These are phyloP conservation scores for Chalara sp. DNA, from an alignment of 2,329 filamentous ascomycete species.

Conservation along the genomic window DNA sequence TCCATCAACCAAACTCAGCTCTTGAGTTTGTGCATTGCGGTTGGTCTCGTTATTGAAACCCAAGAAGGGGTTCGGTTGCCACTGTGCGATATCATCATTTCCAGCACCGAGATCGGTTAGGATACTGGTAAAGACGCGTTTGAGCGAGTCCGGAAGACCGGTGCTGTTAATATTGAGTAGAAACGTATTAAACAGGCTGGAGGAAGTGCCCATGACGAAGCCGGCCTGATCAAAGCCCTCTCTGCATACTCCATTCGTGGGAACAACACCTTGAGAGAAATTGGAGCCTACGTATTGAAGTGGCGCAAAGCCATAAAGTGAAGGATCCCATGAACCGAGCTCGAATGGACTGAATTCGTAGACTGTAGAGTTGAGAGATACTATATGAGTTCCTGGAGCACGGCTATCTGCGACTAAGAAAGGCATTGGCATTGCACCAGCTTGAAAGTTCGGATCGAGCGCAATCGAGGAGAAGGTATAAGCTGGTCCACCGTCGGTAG, in stretches of 20 bases:
- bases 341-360: conserved; percentile 77
- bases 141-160: conserved; percentile 39
- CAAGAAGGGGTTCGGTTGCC: conserved; percentile 70
- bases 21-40: conserved; percentile 41
- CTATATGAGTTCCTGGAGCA: conserved; percentile 49
- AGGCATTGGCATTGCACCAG: conserved; percentile 62
- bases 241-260: conserved; percentile 54
- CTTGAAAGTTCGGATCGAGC: conserved; percentile 51
- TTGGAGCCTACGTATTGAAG: conserved; percentile 66
- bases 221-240: conserved; percentile 77
- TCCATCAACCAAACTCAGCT: conserved; percentile 70
- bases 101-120: conserved; percentile 47
- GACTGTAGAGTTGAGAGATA: conserved; percentile 67
- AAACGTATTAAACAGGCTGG: conserved; percentile 76
- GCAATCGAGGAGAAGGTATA: conserved; percentile 82
- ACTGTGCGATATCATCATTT: conserved; percentile 69
- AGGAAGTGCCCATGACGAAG: conserved; percentile 80
- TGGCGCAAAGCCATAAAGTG: conserved; percentile 63
- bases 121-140: conserved; percentile 44
- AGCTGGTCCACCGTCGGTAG: conserved; percentile 61
- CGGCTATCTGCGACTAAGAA: conserved; percentile 66
- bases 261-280: conserved; percentile 56
- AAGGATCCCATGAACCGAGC: conserved; percentile 71
- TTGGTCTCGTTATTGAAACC: conserved; percentile 55
- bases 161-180: conserved; percentile 55